Base-by-base conservation (phyloP, 2,329 filamentous ascomycete species). In the Colletotrichum zoysiae region DNA sequence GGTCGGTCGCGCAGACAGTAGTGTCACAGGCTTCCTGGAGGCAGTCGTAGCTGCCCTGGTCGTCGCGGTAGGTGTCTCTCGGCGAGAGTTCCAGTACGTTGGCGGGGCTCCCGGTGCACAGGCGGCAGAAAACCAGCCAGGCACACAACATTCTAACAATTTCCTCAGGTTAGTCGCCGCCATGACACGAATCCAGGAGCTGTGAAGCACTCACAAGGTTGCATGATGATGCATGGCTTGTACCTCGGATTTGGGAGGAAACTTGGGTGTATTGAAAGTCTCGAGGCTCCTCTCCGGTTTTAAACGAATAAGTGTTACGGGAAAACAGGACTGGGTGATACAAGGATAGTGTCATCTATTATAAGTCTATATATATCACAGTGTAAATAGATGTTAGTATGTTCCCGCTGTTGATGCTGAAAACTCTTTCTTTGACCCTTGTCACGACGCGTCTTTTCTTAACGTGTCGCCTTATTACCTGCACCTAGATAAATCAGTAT, bases 1-100 rank as follows among this genome's bases (percentile, higher is more conserved):
- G 26, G 3, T 44, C 38, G n/a, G 42, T 30, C 9, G 65, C 65
- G 50, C 65, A 67, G n/a, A 67, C 58, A 2, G 30, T 55, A 0
- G 58, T 56, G 26, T 67, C 65, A n/a, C 65, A 67, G 7, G 40
- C 18, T 30, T 63, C 65, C 2, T 67, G 65, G 38, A 67, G 65
- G n/a, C 65, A 67, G 26, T 38, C 42, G 38, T 46, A 46, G 30
- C 65, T 67, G 7, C 65, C 65, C 12, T 16, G 63, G 58, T 64
- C 18, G 30, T 67, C 65, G 11, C 58, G 50, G n/a, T 30, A 67
- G 3, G 50, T 46, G 11, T 20, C 48, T 20, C 58, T 59, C 5
- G 48, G 20, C 5, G 35, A 38, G 26, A 67, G 26, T 0, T 55
- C 33, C 35, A 1, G 8, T 20, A 3, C 4, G 11, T 63, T 50